phyloP scores from a whole-genome alignment of 768 basidiomycete species.

The Cystofilobasidium macerans region DNA sequence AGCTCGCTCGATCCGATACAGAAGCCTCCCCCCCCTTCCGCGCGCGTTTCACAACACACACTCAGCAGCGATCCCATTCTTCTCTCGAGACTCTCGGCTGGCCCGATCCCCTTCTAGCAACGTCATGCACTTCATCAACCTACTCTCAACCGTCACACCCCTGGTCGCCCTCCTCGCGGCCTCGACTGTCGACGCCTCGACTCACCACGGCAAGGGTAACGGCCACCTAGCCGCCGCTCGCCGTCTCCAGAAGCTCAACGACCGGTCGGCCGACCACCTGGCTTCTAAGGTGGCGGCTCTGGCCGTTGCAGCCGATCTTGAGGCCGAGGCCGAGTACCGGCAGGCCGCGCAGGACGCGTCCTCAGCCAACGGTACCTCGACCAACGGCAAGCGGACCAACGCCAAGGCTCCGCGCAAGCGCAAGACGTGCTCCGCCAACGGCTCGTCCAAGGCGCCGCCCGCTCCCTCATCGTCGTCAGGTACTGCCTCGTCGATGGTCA shows the following conservation, averaged over 20 bases:
- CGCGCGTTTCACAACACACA: background rate
- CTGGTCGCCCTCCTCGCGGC: conserved; percentile 12
- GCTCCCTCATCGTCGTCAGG: background rate
- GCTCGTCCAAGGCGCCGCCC: background rate
- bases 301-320: too few species aligned
- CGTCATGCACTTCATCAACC: conserved; percentile 1
- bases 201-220: background rate
- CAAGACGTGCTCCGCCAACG: conserved; percentile 16
- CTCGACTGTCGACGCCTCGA: conserved; percentile 7
- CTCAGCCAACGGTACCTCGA: background rate
- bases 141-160: conserved; percentile 11
- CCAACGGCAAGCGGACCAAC: background rate
- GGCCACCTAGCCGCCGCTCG: background rate
- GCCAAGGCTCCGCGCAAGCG: conserved; percentile 6
- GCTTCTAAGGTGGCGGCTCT: too few species aligned
- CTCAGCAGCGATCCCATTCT: background rate
- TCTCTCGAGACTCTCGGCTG: background rate
- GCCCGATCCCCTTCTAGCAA: background rate
- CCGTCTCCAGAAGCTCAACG: too few species aligned
- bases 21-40: background rate
- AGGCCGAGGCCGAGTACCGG: too few species aligned
- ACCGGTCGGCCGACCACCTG: too few species aligned
- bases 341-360: background rate
- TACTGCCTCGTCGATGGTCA: conserved; percentile 3
- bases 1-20: background rate